phyloP scores from a whole-genome alignment of 306 rosid species.

The Casuarina glauca region DNA sequence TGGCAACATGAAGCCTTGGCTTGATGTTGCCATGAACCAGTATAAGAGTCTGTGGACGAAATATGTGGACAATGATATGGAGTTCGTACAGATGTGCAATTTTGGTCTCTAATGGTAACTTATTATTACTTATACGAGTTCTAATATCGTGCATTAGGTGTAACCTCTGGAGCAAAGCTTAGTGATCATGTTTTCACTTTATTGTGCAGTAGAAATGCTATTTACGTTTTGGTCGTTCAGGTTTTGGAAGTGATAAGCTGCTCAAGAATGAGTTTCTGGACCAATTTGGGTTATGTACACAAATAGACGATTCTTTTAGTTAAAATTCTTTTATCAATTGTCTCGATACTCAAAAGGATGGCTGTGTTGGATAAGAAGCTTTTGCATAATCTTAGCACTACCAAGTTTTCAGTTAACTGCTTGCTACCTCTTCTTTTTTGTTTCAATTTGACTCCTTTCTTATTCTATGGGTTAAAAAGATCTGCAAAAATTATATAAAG shows the following conservation, averaged over 20 bases:
- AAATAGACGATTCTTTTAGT: slow-evolving; percentile 32
- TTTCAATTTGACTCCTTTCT: slow-evolving; percentile 21
- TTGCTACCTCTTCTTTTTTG: slow-evolving; percentile 10
- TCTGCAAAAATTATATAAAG: too few relatives aligned
- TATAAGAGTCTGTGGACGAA: slow-evolving; percentile 93
- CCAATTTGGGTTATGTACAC: slow-evolving; percentile 52
- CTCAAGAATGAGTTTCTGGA: slow-evolving; percentile 30
- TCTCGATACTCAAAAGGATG: slow-evolving; percentile 24
- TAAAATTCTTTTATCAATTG: slow-evolving; percentile 30
- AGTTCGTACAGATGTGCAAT: slow-evolving; percentile 98
- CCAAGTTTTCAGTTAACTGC: slow-evolving; percentile 8
- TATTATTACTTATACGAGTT: slow-evolving; percentile 25
- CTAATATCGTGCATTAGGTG: slow-evolving; percentile 42
- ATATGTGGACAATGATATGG: slow-evolving; percentile 95
- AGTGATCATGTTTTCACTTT: slow-evolving; percentile 29
- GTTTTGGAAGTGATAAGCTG: slow-evolving; percentile 37
- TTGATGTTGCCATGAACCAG: slow-evolving; percentile 95
- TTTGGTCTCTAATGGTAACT: slow-evolving; percentile 68
- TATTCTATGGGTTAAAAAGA: slow-evolving; percentile 2
- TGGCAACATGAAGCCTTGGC: slow-evolving; percentile 99
- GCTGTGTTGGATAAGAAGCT: slow-evolving; percentile 7
- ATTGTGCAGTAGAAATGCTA: slow-evolving; percentile 19
- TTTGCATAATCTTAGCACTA: not conserved
- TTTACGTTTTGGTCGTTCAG: slow-evolving; percentile 30
- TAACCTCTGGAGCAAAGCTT: slow-evolving; percentile 54